Evolutionary conservation across 2,329 filamentous ascomycete genomes (phyloP).

Genomic region (Hirsutella rhossiliensis): DNA sequence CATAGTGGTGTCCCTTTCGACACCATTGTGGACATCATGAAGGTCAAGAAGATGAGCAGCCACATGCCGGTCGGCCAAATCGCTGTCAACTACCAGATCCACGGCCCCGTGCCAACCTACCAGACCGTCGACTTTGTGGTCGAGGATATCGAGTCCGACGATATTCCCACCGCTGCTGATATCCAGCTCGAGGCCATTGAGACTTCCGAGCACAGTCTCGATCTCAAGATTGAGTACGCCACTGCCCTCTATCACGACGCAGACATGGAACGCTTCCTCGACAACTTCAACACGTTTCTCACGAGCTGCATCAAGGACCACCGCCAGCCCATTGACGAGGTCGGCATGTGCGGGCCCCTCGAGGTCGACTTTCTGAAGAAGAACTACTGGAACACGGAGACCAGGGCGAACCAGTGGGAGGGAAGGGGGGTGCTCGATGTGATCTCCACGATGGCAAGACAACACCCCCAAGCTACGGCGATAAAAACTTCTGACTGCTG

Average conservation of each 20-base stretch:
- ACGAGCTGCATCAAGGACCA: constrained; percentile 13
- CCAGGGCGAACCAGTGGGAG: constrained; percentile 9
- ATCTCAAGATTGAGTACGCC: constrained; percentile 12
- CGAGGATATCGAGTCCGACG: constrained; percentile 8
- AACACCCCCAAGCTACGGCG: constrained; percentile 10
- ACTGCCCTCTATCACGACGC: constrained; percentile 9
- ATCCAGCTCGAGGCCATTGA: constrained; percentile 13
- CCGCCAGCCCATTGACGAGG: constrained; percentile 12
- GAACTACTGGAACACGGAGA: constrained; percentile 10
- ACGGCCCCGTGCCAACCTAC: constrained; percentile 10
- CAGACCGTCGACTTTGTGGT: constrained; percentile 12
- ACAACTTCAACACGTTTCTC: constrained; percentile 14
- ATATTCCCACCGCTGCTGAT: constrained; percentile 13
- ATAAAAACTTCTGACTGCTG: constrained; percentile 13
- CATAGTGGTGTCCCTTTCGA: constrained; percentile 12
- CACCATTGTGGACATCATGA: constrained; percentile 11
- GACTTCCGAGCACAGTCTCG: constrained; percentile 9
- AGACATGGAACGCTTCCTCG: constrained; percentile 14
- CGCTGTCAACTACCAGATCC: constrained; percentile 14
- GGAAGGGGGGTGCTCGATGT: constrained; percentile 9
- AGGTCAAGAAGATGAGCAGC: constrained; percentile 10
- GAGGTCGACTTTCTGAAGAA: constrained; percentile 9
- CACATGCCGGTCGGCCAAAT: constrained; percentile 13
- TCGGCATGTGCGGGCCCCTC: constrained; percentile 10
- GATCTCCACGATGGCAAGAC: constrained; percentile 7